A percentile compares a stretch with the other conserved stretches of the same genome.
phyloP scores from a whole-genome alignment of 2,329 filamentous ascomycete genomes.

The Drechslerella coelobrocha region DNA sequence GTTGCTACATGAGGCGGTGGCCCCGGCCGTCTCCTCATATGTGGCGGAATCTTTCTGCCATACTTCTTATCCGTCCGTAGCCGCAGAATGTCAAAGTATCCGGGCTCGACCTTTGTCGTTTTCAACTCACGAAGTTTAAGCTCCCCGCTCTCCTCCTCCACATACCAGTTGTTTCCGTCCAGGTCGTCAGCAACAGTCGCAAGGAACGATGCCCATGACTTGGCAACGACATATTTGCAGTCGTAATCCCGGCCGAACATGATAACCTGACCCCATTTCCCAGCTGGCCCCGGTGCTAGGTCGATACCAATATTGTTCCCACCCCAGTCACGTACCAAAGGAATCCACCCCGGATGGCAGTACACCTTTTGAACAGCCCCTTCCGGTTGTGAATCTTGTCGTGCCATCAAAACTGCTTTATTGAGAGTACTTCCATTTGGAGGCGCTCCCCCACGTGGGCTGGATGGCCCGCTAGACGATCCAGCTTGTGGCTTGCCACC shows the following conservation, averaged over 20 bases:
- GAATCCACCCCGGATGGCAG: slow-evolving; percentile 93
- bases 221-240: slow-evolving; percentile 94
- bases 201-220: slow-evolving; percentile 88
- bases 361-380: slow-evolving; percentile 90
- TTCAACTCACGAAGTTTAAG: slow-evolving; percentile 93
- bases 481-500: slow-evolving; percentile 58
- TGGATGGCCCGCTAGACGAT: slow-evolving; percentile 60
- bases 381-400: slow-evolving; percentile 86
- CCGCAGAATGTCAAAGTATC: slow-evolving; percentile 91
- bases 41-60: slow-evolving; percentile 64
- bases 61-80: slow-evolving; percentile 97
- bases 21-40: slow-evolving; percentile 62
- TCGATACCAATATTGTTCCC: slow-evolving; percentile 97
- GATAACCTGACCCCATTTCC: slow-evolving; percentile 95
- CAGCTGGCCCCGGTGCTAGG: slow-evolving; percentile 84
- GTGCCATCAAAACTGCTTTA: slow-evolving; percentile 72
- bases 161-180: slow-evolving; percentile 83
- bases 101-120: slow-evolving; percentile 83
- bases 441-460: slow-evolving; percentile 44
- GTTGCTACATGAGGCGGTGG: slow-evolving; percentile 53
- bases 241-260: slow-evolving; percentile 97
- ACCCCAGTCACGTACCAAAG: slow-evolving; percentile 94
- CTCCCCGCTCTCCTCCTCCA: slow-evolving; percentile 90
- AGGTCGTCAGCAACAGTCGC: slow-evolving; percentile 89
- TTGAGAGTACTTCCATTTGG: slow-evolving; percentile 52